These are phyloP conservation scores for Penicillium atrosanguineum DNA, from an alignment of 495 filamentous ascomycete genomes.

Conservation along the genomic window DNA sequence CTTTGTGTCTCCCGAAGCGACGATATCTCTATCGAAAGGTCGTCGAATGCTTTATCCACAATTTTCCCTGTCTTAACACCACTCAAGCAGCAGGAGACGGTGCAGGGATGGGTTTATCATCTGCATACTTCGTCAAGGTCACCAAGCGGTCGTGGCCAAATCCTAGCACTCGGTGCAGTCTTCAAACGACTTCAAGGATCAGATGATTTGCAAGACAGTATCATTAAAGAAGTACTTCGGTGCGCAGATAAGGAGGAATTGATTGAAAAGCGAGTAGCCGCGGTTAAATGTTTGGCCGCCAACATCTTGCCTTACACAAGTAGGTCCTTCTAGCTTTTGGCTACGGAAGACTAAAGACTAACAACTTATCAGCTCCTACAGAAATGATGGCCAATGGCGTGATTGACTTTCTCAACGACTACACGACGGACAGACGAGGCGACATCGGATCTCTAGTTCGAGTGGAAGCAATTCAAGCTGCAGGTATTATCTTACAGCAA, in stretches of 20 bases:
- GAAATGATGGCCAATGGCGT: conserved; percentile 29
- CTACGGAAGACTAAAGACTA: not conserved
- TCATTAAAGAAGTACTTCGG: conserved; percentile 34
- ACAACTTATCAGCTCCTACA: conserved; percentile 21
- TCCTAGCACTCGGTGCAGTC: conserved; percentile 41
- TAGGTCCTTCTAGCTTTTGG: conserved; percentile 11
- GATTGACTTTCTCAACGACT: conserved; percentile 70
- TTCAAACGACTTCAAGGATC: conserved; percentile 30
- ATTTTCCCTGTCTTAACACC: conserved; percentile 40
- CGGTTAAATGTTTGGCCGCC: conserved; percentile 56
- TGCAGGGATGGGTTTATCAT: conserved; percentile 39
- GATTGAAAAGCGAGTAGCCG: conserved; percentile 58
- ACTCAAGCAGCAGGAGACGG: conserved; percentile 30
- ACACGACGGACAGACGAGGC: conserved; percentile 80
- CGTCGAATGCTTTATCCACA: conserved; percentile 43
- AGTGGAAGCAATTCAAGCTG: conserved; percentile 69
- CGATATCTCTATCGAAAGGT: conserved; percentile 45
- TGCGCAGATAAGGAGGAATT: conserved; percentile 42
- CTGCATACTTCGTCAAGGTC: conserved; percentile 36
- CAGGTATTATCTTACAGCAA: conserved; percentile 34
- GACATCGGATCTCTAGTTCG: conserved; percentile 86
- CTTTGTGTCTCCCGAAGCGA: conserved; percentile 47
- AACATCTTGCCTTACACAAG: conserved; percentile 46
- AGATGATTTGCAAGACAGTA: conserved; percentile 20
- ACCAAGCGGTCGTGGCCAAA: conserved; percentile 44